Base-by-base conservation (phyloP, 495 filamentous ascomycete species). In the Tuber brumale region DNA sequence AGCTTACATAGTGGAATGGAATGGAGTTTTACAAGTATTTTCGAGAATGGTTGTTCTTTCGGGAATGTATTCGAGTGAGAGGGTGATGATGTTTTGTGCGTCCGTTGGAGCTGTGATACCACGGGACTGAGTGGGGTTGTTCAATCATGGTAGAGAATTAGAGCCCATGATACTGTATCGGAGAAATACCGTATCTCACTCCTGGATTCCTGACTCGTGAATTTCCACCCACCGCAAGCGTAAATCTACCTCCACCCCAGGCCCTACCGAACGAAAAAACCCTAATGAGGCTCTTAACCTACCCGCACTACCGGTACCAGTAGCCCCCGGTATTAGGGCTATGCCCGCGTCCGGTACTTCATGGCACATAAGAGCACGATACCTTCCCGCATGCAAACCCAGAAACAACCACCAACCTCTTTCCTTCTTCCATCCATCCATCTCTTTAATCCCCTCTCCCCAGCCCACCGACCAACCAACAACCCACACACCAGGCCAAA, bases 1-100 rank as follows among this genome's bases (percentile, higher is more conserved):
- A 66, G 57, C 27, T 31, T 66, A 66, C 57, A 66, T 66, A 66
- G 57, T 66, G 57, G 57, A 66, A 66, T 66, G 27, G 57, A 66
- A 66, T 35, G 57, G 57, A 66, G 57, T 66, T 66, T 66, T 66
- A 66, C 57, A 66, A 35, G 57, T 35, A 35, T 7, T 66, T 66
- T 5, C 27, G 14, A 35, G 31, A 27, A 31, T 66, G 57, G 14
- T 66, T 31, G 10, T 57, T 57, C 12, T n/a, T 51, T 12, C 48
- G 48, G n/a, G 12, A 23, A 6, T 61, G 9, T 61, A 6, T 61
- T 31, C 27, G 51, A 31, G 51, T 27, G 51, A 61, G 27, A 10
- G 12, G n/a, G 10, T 12, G 23, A 51, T 51, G 23, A 19, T 48
- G 46, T 23, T 48, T 23, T 23, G 46, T 9, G 7, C 23, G 2